Evolutionary conservation across 1,139 yeast genomes (phyloP).

Genomic region (Hyphopichia khmerensis): DNA sequence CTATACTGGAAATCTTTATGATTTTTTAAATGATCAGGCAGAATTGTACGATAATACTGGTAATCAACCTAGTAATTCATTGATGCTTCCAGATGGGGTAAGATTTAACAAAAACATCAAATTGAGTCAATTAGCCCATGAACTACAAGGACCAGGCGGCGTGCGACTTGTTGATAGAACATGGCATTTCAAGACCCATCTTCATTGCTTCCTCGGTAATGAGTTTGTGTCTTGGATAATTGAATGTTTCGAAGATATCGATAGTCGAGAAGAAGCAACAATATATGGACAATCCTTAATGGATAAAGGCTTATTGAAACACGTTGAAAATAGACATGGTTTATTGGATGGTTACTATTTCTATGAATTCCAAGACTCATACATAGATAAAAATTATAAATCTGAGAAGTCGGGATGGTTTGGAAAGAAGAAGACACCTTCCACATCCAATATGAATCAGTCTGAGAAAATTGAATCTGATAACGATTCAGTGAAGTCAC

Average conservation of each 20-base stretch:
- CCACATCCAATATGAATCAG: slow-evolving; percentile 2
- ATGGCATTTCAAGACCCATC: slow-evolving; percentile 87
- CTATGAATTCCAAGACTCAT: slow-evolving; percentile 68
- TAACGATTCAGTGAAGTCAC: slow-evolving; percentile 27
- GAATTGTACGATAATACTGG: slow-evolving; percentile 37
- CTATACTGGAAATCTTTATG: slow-evolving; percentile 82
- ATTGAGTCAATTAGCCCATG: slow-evolving; percentile 53
- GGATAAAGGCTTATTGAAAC: slow-evolving; percentile 70
- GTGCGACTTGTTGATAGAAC: slow-evolving; percentile 70
- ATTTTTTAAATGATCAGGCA: slow-evolving; percentile 49
- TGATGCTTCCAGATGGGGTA: slow-evolving; percentile 33
- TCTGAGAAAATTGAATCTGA: slow-evolving; percentile 13
- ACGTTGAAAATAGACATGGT: slow-evolving; percentile 80
- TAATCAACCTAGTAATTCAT: slow-evolving; percentile 25
- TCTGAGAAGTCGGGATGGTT: slow-evolving; percentile 32
- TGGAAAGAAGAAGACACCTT: slow-evolving; percentile 21
- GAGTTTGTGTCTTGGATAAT: slow-evolving; percentile 85
- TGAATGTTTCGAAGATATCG: slow-evolving; percentile 75
- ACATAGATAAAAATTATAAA: slow-evolving; percentile 34
- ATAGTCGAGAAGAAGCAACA: slow-evolving; percentile 79
- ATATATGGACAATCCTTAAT: slow-evolving; percentile 74
- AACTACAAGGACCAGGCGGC: slow-evolving; percentile 59
- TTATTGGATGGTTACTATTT: slow-evolving; percentile 92
- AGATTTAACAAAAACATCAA: slow-evolving; percentile 38
- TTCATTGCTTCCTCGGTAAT: slow-evolving; percentile 78